Conservation (phyloP, 768 basidiomycete species). For the Agrocybe chaxingu region DNA sequence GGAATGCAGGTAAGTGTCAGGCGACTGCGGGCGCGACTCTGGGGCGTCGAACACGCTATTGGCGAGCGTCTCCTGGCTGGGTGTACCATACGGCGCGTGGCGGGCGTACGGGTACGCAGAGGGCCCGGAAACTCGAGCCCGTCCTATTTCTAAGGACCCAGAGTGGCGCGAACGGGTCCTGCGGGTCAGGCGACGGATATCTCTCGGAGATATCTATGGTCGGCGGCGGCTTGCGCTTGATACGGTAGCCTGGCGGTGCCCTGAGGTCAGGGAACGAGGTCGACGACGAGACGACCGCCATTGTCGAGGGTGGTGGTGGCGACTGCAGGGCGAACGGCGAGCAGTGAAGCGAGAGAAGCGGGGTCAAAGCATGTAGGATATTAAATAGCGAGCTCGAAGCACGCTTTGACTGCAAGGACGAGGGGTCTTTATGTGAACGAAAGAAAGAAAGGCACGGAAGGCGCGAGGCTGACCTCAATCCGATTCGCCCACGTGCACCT, state of each 20-base stretch:
- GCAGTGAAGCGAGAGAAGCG: too few species aligned
- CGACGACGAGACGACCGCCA: conserved; percentile 11
- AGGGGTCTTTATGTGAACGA: not conserved
- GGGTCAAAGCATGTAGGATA: too few species aligned
- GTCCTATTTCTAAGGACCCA: conserved; percentile 59
- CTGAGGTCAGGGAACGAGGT: conserved; percentile 14
- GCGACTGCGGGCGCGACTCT: too few species aligned
- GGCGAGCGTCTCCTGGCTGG: conserved; percentile 3
- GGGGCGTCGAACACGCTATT: too few species aligned
- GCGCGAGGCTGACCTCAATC: conserved; percentile 10
- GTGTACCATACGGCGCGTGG: conserved; percentile 11
- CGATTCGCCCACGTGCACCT: conserved; percentile 2
- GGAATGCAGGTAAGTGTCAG: too few species aligned
- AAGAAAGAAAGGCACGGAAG: not conserved
- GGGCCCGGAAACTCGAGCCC: conserved; percentile 25
- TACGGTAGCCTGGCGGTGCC: conserved; percentile 12
- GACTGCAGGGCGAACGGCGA: too few species aligned
- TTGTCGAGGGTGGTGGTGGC: not conserved
- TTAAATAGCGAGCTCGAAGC: too few species aligned
- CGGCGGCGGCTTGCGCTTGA: conserved; percentile 61
- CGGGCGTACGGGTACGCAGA: too few species aligned
- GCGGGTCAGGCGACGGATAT: conserved; percentile 67
- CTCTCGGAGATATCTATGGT: conserved; percentile 45
- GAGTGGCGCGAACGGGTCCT: conserved; percentile 69
- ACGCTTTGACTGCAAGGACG: too few species aligned